Conservation (phyloP, 2,329 filamentous ascomycete species). For the Arthrobotrys musiformis region DNA sequence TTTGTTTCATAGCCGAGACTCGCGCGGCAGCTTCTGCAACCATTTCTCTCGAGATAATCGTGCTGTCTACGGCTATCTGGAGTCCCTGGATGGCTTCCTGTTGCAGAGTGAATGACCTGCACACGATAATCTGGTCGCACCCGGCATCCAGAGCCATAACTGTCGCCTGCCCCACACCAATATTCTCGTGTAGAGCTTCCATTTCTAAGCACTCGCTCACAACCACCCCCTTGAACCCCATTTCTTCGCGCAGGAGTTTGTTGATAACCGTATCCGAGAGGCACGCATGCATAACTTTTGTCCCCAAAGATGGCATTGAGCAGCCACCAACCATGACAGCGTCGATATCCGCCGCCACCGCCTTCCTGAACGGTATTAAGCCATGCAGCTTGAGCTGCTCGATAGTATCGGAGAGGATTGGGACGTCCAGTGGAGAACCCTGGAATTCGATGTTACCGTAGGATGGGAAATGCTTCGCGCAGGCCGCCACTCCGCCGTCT, state of each 20-base stretch:
- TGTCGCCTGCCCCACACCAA: conserved; percentile 94
- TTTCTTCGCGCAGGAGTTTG: conserved; percentile 65
- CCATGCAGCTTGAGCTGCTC: conserved; percentile 93
- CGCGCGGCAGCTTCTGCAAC: conserved; percentile 82
- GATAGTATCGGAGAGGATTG: conserved; percentile 92
- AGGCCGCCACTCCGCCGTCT: conserved; percentile 86
- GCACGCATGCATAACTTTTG: conserved; percentile 96
- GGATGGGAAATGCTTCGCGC: conserved; percentile 95
- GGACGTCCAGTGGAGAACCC: conserved; percentile 88
- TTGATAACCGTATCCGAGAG: conserved; percentile 93
- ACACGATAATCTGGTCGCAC: conserved; percentile 90
- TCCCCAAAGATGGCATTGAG: conserved; percentile 87
- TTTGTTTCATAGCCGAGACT: conserved; percentile 83
- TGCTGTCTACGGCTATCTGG: conserved; percentile 86
- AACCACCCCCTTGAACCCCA: conserved; percentile 59
- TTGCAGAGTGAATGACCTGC: conserved; percentile 64
- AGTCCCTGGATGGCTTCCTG: conserved; percentile 75
- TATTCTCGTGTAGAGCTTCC: conserved; percentile 93
- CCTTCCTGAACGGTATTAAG: conserved; percentile 88
- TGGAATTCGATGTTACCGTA: conserved; percentile 96
- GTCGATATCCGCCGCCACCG: conserved; percentile 85
- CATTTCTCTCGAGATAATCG: conserved; percentile 82
- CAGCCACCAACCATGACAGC: conserved; percentile 97
- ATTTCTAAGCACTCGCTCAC: conserved; percentile 91
- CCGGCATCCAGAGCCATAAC: conserved; percentile 98